phyloP scores from a whole-genome alignment of 371 early-diverging fungal species.

The Mucor lusitanicus region DNA sequence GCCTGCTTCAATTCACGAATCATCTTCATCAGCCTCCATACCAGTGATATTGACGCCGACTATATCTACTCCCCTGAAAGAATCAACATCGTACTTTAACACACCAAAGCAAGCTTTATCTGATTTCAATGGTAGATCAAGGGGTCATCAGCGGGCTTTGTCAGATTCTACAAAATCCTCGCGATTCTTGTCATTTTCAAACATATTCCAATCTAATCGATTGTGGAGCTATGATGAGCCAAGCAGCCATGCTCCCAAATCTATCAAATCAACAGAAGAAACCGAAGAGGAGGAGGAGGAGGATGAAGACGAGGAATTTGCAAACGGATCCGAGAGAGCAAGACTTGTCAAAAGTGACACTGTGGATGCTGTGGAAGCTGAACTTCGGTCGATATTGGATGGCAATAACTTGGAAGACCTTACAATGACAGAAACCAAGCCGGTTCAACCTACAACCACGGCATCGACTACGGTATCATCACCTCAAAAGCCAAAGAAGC shows the following conservation, averaged over 20 bases:
- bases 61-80: neutral
- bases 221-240: conserved; percentile 19
- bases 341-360: conserved; percentile 42
- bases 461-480: neutral
- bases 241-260: conserved; percentile 13
- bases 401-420: conserved; percentile 19
- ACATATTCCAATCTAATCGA: conserved; percentile 24
- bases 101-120: neutral
- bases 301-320: conserved; percentile 10
- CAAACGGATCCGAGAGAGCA: conserved; percentile 7
- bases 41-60: neutral
- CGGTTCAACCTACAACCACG: neutral
- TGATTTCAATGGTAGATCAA: conserved; percentile 2
- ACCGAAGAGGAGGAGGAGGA: conserved; percentile 29
- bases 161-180: conserved; percentile 26
- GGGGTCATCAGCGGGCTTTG: conserved; percentile 33
- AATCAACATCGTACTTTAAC: neutral
- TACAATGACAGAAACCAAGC: conserved; percentile 8
- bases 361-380: conserved; percentile 66
- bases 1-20: conserved; percentile 16
- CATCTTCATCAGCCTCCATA: neutral
- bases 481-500: neutral
- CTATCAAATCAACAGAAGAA: conserved; percentile 23
- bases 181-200: conserved; percentile 30
- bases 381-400: conserved; percentile 59